Evolutionary conservation across 495 filamentous ascomycete genomes (phyloP).

Genomic region (Penicillium mononematosum): DNA sequence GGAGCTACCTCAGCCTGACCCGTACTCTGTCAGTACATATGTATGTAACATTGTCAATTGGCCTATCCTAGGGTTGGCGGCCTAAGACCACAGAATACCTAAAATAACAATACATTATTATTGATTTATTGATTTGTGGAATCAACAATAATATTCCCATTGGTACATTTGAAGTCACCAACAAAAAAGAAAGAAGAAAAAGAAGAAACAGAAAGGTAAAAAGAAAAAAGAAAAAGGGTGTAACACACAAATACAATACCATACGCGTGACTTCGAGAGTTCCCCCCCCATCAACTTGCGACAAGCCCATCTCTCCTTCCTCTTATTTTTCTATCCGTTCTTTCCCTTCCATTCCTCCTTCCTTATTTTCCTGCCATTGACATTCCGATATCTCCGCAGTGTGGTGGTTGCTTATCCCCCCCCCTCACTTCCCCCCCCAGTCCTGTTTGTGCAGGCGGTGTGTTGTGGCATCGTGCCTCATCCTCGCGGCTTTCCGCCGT

Average conservation of each 20-base stretch:
- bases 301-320: slow-evolving; percentile 2
- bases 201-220: neutral
- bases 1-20: slow-evolving; percentile 10
- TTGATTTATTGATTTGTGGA: neutral
- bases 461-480: slow-evolving; percentile 38
- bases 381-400: slow-evolving; percentile 7
- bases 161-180: neutral
- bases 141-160: neutral
- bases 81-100: neutral
- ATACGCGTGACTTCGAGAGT: slow-evolving; percentile 13
- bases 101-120: neutral
- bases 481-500: slow-evolving; percentile 40
- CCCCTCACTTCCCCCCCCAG: slow-evolving; percentile 12
- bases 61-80: neutral
- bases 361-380: slow-evolving; percentile 3
- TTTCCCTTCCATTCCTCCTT: slow-evolving; percentile 5
- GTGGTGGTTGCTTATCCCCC: slow-evolving; percentile 6
- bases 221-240: neutral
- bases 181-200: neutral
- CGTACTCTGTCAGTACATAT: neutral
- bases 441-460: slow-evolving; percentile 45
- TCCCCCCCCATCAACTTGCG: slow-evolving; percentile 2
- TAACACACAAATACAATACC: slow-evolving; percentile 12
- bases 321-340: slow-evolving; percentile 6
- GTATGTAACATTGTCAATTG: slow-evolving; percentile 3